Conservation (phyloP, 192 early-diverging fungal genomes). For the Haplosporangium gracile region DNA sequence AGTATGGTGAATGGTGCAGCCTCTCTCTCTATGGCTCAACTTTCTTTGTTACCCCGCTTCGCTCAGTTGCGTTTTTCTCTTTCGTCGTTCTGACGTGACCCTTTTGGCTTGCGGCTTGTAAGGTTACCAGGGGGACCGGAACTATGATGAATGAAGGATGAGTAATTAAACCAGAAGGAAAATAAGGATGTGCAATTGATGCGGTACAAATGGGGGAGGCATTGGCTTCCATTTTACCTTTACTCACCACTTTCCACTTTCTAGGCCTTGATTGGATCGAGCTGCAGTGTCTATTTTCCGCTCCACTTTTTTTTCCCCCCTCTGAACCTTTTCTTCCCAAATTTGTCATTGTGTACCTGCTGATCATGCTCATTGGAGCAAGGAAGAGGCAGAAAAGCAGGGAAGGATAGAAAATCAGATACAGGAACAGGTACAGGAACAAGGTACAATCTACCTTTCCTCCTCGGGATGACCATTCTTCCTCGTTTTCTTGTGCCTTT, state of each 20-base stretch:
- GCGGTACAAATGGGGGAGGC: constrained; percentile 6
- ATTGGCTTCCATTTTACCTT: not conserved
- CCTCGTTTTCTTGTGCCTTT: not conserved
- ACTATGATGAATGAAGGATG: not conserved
- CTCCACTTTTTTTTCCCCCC: not conserved
- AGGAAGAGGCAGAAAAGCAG: not conserved
- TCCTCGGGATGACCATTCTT: not conserved
- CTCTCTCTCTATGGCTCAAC: not conserved
- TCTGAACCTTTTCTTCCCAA: not conserved
- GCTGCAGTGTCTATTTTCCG: not conserved
- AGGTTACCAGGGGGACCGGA: not conserved
- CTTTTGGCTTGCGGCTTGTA: not conserved
- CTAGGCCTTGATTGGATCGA: not conserved
- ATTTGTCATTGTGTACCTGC: not conserved
- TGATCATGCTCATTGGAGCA: not conserved
- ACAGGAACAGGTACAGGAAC: not conserved
- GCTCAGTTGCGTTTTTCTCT: not conserved
- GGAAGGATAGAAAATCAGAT: not conserved
- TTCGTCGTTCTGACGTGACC: constrained; percentile 3
- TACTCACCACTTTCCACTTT: not conserved
- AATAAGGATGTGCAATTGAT: not conserved
- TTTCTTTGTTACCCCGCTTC: not conserved
- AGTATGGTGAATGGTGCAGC: no score
- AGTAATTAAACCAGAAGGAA: not conserved
- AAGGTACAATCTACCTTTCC: not conserved